Base-by-base conservation (phyloP, 2,329 filamentous ascomycete species). In the Xylaria sp. region DNA sequence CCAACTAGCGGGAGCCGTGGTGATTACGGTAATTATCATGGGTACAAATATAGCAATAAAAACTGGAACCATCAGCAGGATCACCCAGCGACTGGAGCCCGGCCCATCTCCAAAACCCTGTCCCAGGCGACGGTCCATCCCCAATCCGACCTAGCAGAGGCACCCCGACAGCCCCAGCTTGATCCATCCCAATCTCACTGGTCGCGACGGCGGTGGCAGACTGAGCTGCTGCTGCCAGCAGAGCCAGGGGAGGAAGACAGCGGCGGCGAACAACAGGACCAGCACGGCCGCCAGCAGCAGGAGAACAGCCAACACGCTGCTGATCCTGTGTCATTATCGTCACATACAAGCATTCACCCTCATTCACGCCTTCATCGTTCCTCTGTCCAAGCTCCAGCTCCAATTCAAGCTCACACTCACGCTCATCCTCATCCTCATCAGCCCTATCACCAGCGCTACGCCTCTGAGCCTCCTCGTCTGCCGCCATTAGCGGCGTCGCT, bases 391-490 rank as follows among this genome's bases (percentile, higher is more conserved):
- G n/a, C n/a, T n/a, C n/a, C n/a, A n/a, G n/a, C n/a, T n/a, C n/a
- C n/a, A n/a, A n/a, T n/a, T n/a, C n/a, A n/a, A n/a, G n/a, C n/a
- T n/a, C n/a, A n/a, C n/a, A n/a, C n/a, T n/a, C 45, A 47, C 45
- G n/a, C 6, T 43, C 50, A 54, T 23, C 21, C 28, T 23, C 46
- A 47, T 12, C 15, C 38, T 42, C 52, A 51, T 40, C 49, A 60
- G 28, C 49, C 37, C 46, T 51, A 53, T 23, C 51, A 47, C 35
- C 9, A 37, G 23, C 51, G 50, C 46, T 14, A 42, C 19, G 19
- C 64, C 9, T 60, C 63, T 21, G 59, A 63, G n/a, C 66, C 64
- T 43, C 67, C 67, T 47, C 67, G 61, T 42, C 38, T 68, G n/a
- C 67, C 60, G 19, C 66, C 64, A 19, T 51, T 68, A 25, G 50